phyloP scores from a whole-genome alignment of 495 filamentous ascomycete species.

The Cryomyces minteri region DNA sequence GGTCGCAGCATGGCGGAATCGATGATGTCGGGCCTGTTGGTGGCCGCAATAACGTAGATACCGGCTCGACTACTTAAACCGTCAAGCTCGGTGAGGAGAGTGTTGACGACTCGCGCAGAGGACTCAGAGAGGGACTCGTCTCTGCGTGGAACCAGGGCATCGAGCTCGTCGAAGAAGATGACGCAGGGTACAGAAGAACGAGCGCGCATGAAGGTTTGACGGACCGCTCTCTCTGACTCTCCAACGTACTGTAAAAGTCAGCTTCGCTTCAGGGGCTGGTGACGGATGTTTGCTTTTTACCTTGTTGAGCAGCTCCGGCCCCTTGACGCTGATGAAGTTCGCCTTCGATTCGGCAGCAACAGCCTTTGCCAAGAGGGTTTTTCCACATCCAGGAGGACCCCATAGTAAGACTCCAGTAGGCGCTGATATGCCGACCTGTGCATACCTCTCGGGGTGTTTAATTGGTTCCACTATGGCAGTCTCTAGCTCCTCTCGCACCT shows the following conservation, averaged over 20 bases:
- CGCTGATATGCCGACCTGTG: conserved; percentile 64
- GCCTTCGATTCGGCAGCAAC: conserved; percentile 89
- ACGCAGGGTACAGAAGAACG: conserved; percentile 78
- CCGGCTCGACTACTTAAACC: conserved; percentile 64
- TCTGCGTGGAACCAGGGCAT: conserved; percentile 74
- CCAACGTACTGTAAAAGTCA: conserved; percentile 46
- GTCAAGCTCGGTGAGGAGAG: conserved; percentile 89
- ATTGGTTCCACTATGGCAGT: conserved; percentile 90
- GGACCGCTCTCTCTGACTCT: conserved; percentile 81
- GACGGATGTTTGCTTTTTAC: conserved; percentile 2
- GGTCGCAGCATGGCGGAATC: conserved; percentile 90
- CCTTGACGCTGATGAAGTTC: conserved; percentile 97
- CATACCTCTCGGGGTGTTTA: conserved; percentile 62
- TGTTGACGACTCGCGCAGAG: conserved; percentile 82
- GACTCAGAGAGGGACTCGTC: conserved; percentile 69
- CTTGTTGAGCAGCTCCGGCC: conserved; percentile 84
- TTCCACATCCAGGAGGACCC: conserved; percentile 94
- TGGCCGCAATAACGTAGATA: conserved; percentile 89
- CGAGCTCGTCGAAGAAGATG: conserved; percentile 95
- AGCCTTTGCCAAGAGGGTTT: conserved; percentile 90
- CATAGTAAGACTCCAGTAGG: conserved; percentile 87
- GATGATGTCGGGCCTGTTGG: conserved; percentile 91
- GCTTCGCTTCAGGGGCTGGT: not conserved
- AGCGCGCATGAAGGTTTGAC: conserved; percentile 82
- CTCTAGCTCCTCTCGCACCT: conserved; percentile 63